Conservation (phyloP, 2,329 filamentous ascomycete genomes). For the Colletotrichum costaricense region DNA sequence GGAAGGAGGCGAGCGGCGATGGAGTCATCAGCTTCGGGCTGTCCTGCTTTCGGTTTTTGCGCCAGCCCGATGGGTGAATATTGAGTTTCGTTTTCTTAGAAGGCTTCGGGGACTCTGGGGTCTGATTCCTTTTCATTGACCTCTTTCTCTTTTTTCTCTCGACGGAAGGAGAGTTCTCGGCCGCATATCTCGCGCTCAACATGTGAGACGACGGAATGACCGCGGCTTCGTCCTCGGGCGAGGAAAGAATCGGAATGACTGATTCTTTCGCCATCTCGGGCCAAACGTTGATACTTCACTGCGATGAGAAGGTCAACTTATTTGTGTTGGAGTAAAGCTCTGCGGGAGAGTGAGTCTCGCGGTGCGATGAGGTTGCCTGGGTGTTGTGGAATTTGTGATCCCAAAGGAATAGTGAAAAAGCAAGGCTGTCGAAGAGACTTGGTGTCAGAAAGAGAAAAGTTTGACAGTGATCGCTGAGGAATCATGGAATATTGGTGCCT, state of each 20-base stretch:
- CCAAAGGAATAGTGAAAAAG: rapidly evolving
- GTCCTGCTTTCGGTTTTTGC: not conserved
- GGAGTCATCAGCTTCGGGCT: not conserved
- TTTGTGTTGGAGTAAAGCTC: no score
- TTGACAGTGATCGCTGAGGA: no score
- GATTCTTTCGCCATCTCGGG: not conserved
- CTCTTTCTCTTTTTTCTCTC: not conserved
- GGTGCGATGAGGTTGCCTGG: no score
- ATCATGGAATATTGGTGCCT: not conserved
- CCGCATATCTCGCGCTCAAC: not conserved
- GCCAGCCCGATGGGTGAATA: not conserved
- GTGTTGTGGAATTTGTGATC: no score
- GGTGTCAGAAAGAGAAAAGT: rapidly evolving
- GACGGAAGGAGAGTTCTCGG: not conserved
- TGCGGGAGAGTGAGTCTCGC: no score
- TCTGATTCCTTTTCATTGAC: not conserved
- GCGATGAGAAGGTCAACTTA: no score
- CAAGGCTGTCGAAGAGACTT: no score
- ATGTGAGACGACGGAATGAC: not conserved
- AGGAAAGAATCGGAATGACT: not conserved
- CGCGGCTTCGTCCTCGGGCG: not conserved
- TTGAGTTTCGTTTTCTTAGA: not conserved
- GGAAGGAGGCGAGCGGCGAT: not conserved
- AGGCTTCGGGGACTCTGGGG: not conserved
- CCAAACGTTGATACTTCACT: rapidly evolving